Percentiles rank a stretch among this genome's conserved stretches.
Evolutionary conservation across 768 basidiomycete species (phyloP).

Genomic region (Leccinellum rugosiceps): DNA sequence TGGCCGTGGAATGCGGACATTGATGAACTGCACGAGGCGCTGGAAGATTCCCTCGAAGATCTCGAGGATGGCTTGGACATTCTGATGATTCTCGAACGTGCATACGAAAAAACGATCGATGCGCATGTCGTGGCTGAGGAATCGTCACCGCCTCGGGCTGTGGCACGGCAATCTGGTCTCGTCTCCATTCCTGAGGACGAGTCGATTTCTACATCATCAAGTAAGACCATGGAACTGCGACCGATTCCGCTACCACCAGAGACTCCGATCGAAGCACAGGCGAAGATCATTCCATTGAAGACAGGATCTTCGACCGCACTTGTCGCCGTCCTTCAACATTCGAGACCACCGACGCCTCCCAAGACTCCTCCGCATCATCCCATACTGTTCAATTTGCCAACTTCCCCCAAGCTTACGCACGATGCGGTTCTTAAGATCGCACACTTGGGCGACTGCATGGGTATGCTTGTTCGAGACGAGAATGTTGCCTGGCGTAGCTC

Average conservation of each 20-base stretch:
- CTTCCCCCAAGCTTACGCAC: conserved; percentile 34
- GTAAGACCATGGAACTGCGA: background rate
- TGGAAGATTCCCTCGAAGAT: conserved; percentile 51
- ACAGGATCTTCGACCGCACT: conserved; percentile 69
- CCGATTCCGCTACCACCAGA: conserved; percentile 15
- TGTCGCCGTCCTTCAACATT: conserved; percentile 58
- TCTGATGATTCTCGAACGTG: conserved; percentile 63
- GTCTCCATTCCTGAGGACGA: conserved; percentile 23
- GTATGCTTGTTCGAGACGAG: conserved; percentile 77
- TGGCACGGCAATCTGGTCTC: conserved; percentile 12
- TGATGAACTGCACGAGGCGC: conserved; percentile 43
- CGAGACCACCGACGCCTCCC: conserved; percentile 15
- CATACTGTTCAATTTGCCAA: conserved; percentile 14
- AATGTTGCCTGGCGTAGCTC: conserved; percentile 81
- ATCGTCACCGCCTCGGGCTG: background rate
- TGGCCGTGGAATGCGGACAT: conserved; percentile 32
- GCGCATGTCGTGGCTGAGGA: conserved; percentile 49
- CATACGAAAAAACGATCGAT: conserved; percentile 62
- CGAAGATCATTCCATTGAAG: conserved; percentile 40
- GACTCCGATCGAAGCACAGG: conserved; percentile 12
- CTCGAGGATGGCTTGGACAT: conserved; percentile 70
- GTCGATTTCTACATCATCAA: background rate
- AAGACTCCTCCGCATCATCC: conserved; percentile 18
- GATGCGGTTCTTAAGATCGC: conserved; percentile 76
- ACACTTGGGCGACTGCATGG: conserved; percentile 86